A percentile compares a stretch with the other conserved stretches of the same genome.
Conservation (phyloP, 352 stramenopile species). For the Plasmopara halstedii region DNA sequence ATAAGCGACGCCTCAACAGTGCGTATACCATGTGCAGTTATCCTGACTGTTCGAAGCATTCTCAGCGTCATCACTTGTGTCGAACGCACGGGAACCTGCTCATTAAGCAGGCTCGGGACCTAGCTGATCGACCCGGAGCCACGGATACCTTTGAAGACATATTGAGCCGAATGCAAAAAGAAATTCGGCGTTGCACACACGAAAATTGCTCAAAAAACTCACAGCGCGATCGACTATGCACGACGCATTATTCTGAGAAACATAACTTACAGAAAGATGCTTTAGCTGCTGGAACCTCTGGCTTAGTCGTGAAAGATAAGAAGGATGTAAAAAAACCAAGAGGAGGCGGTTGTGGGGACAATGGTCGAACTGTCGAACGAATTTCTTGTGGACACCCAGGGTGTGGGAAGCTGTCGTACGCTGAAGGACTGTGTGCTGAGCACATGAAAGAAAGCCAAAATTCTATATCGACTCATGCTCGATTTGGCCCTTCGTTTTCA, state of each 20-base stretch:
- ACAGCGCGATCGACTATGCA: slow-evolving; percentile 77
- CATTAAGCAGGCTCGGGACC: slow-evolving; percentile 63
- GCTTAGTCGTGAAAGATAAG: slow-evolving; percentile 3
- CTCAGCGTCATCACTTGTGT: slow-evolving; percentile 76
- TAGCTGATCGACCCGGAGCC: slow-evolving; percentile 33
- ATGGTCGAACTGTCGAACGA: slow-evolving; percentile 24
- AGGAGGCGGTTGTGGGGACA: slow-evolving; percentile 5
- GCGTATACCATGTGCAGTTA: slow-evolving; percentile 87
- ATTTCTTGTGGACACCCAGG: slow-evolving; percentile 23
- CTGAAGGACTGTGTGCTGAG: slow-evolving; percentile 40
- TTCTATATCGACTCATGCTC: slow-evolving; percentile 4
- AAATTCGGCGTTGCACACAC: slow-evolving; percentile 71
- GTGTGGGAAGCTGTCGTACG: slow-evolving; percentile 39
- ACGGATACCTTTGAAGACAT: slow-evolving; percentile 67
- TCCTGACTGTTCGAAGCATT: slow-evolving; percentile 75
- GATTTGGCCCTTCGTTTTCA: slow-evolving; percentile 8
- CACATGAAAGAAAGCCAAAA: slow-evolving; percentile 37
- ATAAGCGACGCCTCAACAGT: slow-evolving; percentile 81
- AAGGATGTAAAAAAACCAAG: slow-evolving; percentile 1
- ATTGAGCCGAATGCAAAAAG: slow-evolving; percentile 57
- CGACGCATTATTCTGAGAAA: slow-evolving; percentile 74
- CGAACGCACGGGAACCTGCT: slow-evolving; percentile 80
- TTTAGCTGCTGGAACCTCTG: neutral
- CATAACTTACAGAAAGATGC: slow-evolving; percentile 36
- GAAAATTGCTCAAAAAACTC: slow-evolving; percentile 81